Base-by-base conservation (phyloP, 495 filamentous ascomycete species). In the Hamigera avellanea region DNA sequence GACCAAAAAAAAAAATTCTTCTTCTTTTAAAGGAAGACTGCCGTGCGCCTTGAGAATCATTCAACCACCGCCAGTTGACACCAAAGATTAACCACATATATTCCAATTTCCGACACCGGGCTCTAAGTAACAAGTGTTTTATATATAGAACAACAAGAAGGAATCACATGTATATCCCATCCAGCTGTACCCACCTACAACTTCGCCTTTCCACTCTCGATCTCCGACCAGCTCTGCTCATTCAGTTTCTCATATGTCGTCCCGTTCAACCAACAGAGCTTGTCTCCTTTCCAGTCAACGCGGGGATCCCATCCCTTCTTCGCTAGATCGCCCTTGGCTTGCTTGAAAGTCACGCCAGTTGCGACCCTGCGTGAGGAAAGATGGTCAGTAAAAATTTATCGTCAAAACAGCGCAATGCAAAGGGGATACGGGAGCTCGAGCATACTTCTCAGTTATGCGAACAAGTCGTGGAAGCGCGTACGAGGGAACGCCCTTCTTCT, bases 331-430 rank as follows among this genome's bases (percentile, higher is more conserved):
- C 57, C 58, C 39, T 69, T 72, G 10, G 68, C 60, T 43, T 72
- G 66, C 41, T 72, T 72, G 52, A 72, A 72, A 1, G 66, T 72
- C 5, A 62, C 65, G 17, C 62, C 64, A 2, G 66, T 64, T 28
- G 57, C 56, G 32, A 72, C 66, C 45, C 67, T 72, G 28, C 21
- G 9, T 9, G 21, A 5, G 21, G 21, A 23, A 9, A 23, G 5
- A 36, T 8, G 32, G 37, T 26, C 34, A 33, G 14, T 26, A 36
- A 23, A 6, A 19, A 19, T 16, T 18, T 16, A 23, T 23, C 21
- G n/a, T n/a, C n/a, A n/a, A n/a, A n/a, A n/a, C n/a, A n/a, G n/a
- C n/a, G n/a, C n/a, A n/a, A n/a, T n/a, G n/a, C n/a, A n/a, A n/a
- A n/a, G n/a, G n/a, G n/a, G n/a, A n/a, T n/a, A 39, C 12, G 10